These are phyloP conservation scores for Pseudogymnoascus sp. DNA, from an alignment of 2,329 filamentous ascomycete genomes.

Conservation along the genomic window DNA sequence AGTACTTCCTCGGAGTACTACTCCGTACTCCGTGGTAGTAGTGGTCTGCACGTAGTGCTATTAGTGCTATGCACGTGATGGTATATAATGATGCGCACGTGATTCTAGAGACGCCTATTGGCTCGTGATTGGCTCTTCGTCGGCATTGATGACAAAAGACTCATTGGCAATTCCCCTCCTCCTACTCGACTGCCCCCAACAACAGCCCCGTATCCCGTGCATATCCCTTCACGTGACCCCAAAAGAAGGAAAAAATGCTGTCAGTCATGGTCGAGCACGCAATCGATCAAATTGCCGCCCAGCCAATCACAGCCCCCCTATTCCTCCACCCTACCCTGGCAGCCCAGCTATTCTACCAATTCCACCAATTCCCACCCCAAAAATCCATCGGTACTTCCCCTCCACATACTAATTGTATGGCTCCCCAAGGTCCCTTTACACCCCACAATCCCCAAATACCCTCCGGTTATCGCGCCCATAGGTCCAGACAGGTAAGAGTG, in stretches of 20 bases:
- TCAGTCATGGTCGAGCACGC: slow-evolving; percentile 7
- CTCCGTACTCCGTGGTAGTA: background rate
- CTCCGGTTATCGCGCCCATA: slow-evolving; percentile 7
- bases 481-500: slow-evolving; percentile 5
- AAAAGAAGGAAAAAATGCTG: background rate
- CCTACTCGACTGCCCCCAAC: background rate
- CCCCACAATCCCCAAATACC: background rate
- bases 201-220: background rate
- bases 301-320: background rate
- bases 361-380: background rate
- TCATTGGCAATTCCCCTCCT: background rate
- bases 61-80: too few relatives aligned
- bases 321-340: slow-evolving; percentile 7
- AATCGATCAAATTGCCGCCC: slow-evolving; percentile 1
- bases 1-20: background rate
- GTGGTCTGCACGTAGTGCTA: too few relatives aligned
- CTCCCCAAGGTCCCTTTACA: background rate
- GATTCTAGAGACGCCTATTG: too few relatives aligned
- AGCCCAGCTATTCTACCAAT: background rate
- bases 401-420: background rate
- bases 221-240: background rate
- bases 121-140: too few relatives aligned
- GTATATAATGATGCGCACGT: too few relatives aligned
- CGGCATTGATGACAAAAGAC: background rate
- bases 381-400: background rate